Evolutionary conservation across 2,329 filamentous ascomycete genomes (phyloP).

Genomic region (Chaetomium olivaceum): DNA sequence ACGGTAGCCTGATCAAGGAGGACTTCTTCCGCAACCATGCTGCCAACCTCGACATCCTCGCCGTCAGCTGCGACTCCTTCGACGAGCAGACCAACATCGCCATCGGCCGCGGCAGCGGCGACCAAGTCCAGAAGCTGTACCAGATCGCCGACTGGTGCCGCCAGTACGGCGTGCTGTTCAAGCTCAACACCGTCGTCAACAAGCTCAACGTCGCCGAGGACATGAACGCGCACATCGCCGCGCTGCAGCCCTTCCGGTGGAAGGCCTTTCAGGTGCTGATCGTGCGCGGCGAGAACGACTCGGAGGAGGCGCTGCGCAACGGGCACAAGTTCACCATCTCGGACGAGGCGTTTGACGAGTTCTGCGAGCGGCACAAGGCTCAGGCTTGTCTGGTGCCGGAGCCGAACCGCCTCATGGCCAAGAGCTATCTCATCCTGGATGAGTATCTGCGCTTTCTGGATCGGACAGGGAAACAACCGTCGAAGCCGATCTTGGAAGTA

Average conservation of each 20-base stretch:
- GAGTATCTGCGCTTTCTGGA: constrained; percentile 38
- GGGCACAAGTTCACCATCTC: constrained; percentile 48
- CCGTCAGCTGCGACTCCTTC: constrained; percentile 58
- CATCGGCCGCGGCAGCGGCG: constrained; percentile 53
- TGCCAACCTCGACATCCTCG: constrained; percentile 53
- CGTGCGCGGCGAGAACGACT: constrained; percentile 55
- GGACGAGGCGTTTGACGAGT: constrained; percentile 47
- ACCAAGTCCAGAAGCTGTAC: constrained; percentile 48
- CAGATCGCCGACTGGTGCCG: constrained; percentile 48
- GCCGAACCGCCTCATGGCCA: constrained; percentile 52
- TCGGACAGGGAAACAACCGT: constrained; percentile 16
- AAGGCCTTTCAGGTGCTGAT: constrained; percentile 58
- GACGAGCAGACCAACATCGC: constrained; percentile 49
- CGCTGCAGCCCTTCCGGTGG: constrained; percentile 53
- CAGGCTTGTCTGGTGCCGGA: constrained; percentile 50
- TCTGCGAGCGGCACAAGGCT: constrained; percentile 47
- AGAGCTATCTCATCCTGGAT: constrained; percentile 53
- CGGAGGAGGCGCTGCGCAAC: constrained; percentile 42
- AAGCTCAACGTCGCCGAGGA: constrained; percentile 52
- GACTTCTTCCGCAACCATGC: constrained; percentile 46
- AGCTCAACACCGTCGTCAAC: constrained; percentile 58
- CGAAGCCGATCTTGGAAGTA: constrained; percentile 21
- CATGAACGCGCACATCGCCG: constrained; percentile 44
- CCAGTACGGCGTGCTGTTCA: constrained; percentile 53
- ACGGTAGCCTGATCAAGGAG: constrained; percentile 50